Percentiles rank a stretch among this genome's conserved stretches.
Evolutionary conservation across 176 grass and related monocot species (phyloP).

Genomic region (Hsuehochloa calcarea): DNA sequence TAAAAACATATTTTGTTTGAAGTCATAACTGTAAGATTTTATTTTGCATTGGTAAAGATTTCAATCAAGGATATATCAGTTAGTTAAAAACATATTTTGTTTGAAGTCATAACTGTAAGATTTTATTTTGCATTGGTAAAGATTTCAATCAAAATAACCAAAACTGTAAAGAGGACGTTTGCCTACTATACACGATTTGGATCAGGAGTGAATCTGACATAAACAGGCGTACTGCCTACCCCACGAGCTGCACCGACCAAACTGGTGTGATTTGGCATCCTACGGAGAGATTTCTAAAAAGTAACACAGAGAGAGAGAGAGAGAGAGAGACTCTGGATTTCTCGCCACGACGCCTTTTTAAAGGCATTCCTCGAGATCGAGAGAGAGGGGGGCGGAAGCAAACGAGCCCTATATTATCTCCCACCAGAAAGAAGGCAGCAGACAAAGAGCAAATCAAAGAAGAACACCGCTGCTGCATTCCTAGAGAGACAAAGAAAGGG

Average conservation of each 20-base stretch:
- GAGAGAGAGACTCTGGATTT: constrained; percentile 6
- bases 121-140: neutral
- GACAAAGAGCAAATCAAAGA: constrained; percentile 4
- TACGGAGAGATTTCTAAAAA: neutral
- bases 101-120: neutral
- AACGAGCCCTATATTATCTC: neutral
- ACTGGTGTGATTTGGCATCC: neutral
- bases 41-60: neutral
- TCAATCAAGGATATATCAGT: neutral
- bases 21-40: neutral
- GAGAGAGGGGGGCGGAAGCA: neutral
- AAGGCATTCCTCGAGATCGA: neutral
- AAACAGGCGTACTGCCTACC: neutral
- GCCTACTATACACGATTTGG: neutral
- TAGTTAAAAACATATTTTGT: neutral
- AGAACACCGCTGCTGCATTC: constrained; percentile 19
- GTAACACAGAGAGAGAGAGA: neutral
- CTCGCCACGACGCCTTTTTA: constrained; percentile 8
- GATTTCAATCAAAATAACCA: neutral
- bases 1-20: neutral
- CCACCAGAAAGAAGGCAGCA: neutral
- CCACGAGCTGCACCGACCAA: constrained; percentile 17
- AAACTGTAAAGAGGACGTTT: neutral
- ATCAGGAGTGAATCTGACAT: neutral
- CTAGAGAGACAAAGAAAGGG: neutral